A percentile compares a stretch with the other conserved stretches of the same genome.
Conservation (phyloP, 228 moss, liverwort and hornwort species). For the Sphagnum magellanicum region DNA sequence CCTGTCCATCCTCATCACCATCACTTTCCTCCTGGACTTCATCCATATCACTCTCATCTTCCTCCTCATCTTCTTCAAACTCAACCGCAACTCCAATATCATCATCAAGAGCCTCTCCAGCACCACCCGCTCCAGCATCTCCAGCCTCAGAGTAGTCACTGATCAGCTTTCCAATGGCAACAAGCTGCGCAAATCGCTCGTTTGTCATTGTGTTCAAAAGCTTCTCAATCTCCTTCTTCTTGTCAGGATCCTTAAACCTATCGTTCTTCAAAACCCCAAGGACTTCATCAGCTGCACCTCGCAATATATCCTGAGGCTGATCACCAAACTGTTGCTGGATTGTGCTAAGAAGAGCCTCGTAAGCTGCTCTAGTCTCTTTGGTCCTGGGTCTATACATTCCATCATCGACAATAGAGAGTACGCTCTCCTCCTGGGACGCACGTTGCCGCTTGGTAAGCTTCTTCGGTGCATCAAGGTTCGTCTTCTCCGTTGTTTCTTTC, state of each 20-base stretch:
- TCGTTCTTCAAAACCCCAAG: constrained; percentile 88
- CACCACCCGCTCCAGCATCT: constrained; percentile 70
- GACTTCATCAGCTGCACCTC: constrained; percentile 93
- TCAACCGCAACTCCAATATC: constrained; percentile 96
- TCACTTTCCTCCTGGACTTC: constrained; percentile 96
- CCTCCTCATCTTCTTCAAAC: constrained; percentile 95
- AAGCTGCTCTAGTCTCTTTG: constrained; percentile 87
- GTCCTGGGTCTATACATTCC: constrained; percentile 97
- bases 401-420: constrained; percentile 79
- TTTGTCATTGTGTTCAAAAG: constrained; percentile 75
- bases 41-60: constrained; percentile 88
- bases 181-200: constrained; percentile 78
- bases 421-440: constrained; percentile 73
- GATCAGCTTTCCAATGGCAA: constrained; percentile 84
- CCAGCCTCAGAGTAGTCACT: constrained; percentile 92
- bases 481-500: constrained; percentile 68
- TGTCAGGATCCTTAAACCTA: constrained; percentile 75
- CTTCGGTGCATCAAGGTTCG: constrained; percentile 45
- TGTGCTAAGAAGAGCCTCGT: constrained; percentile 82
- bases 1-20: constrained; percentile 89
- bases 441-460: constrained; percentile 75
- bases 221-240: constrained; percentile 94
- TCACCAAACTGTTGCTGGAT: constrained; percentile 97
- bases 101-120: constrained; percentile 87
- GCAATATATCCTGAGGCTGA: constrained; percentile 91